These are phyloP conservation scores for Dacryopinax spathularia DNA, from an alignment of 768 basidiomycete species.

Conservation along the genomic window DNA sequence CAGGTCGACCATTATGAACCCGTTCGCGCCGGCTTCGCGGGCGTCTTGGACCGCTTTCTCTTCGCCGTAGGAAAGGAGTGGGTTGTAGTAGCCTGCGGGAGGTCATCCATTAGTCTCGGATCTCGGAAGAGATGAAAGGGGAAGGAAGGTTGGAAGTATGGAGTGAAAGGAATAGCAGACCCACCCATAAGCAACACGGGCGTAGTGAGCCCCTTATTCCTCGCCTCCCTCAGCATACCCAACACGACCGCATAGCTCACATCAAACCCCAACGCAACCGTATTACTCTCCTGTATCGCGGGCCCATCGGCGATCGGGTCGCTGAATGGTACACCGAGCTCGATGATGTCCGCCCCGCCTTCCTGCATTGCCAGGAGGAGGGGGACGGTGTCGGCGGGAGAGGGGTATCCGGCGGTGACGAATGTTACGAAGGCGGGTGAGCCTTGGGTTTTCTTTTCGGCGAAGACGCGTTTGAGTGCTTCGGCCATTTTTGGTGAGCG, in stretches of 20 bases:
- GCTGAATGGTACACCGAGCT: constrained; percentile 89
- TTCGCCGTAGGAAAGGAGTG: constrained; percentile 87
- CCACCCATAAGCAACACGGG: constrained; percentile 92
- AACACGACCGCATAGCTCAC: constrained; percentile 67
- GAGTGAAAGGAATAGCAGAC: constrained; percentile 10
- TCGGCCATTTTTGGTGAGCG: constrained; percentile 38
- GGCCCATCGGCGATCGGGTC: constrained; percentile 95
- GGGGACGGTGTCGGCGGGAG: constrained; percentile 61
- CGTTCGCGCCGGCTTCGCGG: constrained; percentile 79
- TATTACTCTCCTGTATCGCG: constrained; percentile 83
- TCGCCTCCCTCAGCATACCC: constrained; percentile 59
- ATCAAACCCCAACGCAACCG: constrained; percentile 74
- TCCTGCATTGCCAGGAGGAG: constrained; percentile 83
- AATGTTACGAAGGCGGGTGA: constrained; percentile 65
- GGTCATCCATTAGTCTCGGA: not conserved
- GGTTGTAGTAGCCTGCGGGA: constrained; percentile 85
- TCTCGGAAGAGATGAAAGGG: not conserved
- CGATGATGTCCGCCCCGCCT: constrained; percentile 88
- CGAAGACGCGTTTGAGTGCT: constrained; percentile 53
- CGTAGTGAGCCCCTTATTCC: constrained; percentile 62
- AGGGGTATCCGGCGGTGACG: constrained; percentile 88
- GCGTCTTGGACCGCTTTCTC: constrained; percentile 87
- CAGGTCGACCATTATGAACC: constrained; percentile 94
- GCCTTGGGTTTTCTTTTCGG: constrained; percentile 46
- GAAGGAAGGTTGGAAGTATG: not conserved